phyloP scores from a whole-genome alignment of 768 basidiomycete species.

The Atractiella rhizophila region DNA sequence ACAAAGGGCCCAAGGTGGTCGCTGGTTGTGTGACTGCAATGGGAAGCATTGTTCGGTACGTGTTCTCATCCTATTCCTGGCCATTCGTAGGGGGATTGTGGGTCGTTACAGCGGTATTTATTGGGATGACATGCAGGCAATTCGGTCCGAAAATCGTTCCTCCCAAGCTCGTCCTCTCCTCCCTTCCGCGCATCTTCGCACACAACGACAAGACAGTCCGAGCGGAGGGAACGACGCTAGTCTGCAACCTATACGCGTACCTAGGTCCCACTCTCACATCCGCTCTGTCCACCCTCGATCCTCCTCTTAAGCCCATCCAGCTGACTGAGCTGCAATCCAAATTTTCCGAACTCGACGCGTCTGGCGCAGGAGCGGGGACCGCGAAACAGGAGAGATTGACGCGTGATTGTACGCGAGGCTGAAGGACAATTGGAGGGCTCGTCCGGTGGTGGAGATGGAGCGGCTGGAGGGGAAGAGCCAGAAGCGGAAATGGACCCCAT shows the following conservation, averaged over 20 bases:
- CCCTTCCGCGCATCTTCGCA: slow-evolving; percentile 72
- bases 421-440: slow-evolving; percentile 11
- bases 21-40: slow-evolving; percentile 49
- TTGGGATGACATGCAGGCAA: slow-evolving; percentile 25
- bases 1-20: slow-evolving; percentile 87
- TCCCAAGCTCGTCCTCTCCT: slow-evolving; percentile 55
- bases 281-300: slow-evolving; percentile 58
- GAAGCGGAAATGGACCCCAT: slow-evolving; percentile 40
- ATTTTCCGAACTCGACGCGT: slow-evolving; percentile 52
- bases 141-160: slow-evolving; percentile 57
- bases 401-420: slow-evolving; percentile 36
- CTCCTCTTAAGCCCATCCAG: slow-evolving; percentile 90
- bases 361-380: slow-evolving; percentile 59
- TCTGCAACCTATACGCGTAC: slow-evolving; percentile 54
- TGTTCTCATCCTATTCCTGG: background rate
- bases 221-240: slow-evolving; percentile 58
- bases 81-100: background rate
- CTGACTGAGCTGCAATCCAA: slow-evolving; percentile 81
- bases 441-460: background rate
- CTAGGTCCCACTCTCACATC: slow-evolving; percentile 62
- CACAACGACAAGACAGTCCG: slow-evolving; percentile 90
- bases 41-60: slow-evolving; percentile 63
- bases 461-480: slow-evolving; percentile 27
- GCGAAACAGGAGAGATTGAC: slow-evolving; percentile 59
- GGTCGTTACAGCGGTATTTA: background rate